These are phyloP conservation scores for Zygoascus sp. DNA, from an alignment of 1,139 yeast species.

Conservation along the genomic window DNA sequence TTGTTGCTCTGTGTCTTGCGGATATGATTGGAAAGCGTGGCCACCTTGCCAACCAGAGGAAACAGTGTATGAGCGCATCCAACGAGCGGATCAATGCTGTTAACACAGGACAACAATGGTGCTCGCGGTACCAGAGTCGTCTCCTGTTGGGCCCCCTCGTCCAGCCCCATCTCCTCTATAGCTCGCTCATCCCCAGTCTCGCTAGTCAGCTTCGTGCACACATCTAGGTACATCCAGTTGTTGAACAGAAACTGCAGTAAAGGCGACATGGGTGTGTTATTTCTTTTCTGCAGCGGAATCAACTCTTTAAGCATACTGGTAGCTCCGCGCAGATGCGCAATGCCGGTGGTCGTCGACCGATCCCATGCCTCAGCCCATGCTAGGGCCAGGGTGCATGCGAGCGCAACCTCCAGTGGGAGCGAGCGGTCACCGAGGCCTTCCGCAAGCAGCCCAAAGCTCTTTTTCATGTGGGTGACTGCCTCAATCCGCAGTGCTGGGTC, in stretches of 20 bases:
- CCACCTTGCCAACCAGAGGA: constrained; percentile 60
- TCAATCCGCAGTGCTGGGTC: constrained; percentile 44
- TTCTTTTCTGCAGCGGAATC: constrained; percentile 16
- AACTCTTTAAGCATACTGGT: constrained; percentile 48
- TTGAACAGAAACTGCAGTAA: constrained; percentile 53
- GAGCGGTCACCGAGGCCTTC: constrained; percentile 48
- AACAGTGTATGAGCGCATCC: constrained; percentile 65
- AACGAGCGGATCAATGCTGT: constrained; percentile 54
- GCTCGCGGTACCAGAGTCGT: background rate
- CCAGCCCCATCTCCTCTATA: constrained; percentile 18
- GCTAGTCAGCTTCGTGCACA: constrained; percentile 59
- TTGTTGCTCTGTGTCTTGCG: constrained; percentile 42
- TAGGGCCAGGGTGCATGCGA: constrained; percentile 58
- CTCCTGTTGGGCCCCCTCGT: constrained; percentile 24
- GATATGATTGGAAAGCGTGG: constrained; percentile 50
- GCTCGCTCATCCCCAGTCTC: constrained; percentile 37
- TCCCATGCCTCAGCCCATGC: constrained; percentile 70
- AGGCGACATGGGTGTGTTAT: constrained; percentile 21
- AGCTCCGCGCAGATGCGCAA: constrained; percentile 65
- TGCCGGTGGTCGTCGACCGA: constrained; percentile 59
- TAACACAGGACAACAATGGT: background rate
- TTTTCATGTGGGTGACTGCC: constrained; percentile 56
- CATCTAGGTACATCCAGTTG: constrained; percentile 63
- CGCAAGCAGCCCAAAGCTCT: constrained; percentile 55
- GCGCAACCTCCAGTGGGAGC: constrained; percentile 60